Conservation (phyloP, 192 early-diverging fungal species). For the Phlyctochytrium arcticum region DNA sequence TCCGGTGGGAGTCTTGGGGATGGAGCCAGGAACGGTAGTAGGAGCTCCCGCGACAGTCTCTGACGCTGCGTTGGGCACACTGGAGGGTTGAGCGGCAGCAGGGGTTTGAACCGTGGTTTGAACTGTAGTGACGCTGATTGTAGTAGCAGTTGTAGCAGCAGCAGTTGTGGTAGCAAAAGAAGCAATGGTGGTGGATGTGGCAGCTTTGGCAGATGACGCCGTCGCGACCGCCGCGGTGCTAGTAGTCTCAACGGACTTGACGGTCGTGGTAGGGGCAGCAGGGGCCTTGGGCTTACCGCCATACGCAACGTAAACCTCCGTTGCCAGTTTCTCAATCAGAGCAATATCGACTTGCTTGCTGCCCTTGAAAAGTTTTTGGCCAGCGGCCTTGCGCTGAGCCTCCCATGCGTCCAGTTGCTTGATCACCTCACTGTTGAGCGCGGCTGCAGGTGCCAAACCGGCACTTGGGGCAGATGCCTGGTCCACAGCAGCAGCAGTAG, state of each 20-base stretch:
- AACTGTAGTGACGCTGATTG: not conserved
- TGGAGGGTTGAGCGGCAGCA: not conserved
- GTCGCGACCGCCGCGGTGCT: not conserved
- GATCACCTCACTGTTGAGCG: not conserved
- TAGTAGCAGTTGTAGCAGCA: not conserved
- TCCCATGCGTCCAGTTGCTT: not conserved
- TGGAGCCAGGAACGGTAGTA: not conserved
- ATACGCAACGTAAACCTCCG: too few relatives aligned
- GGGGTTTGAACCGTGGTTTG: not conserved
- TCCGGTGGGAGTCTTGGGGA: too few relatives aligned
- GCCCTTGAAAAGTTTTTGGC: not conserved
- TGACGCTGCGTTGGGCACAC: not conserved
- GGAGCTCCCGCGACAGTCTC: not conserved
- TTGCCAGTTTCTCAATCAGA: too few relatives aligned
- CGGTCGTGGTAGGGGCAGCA: not conserved
- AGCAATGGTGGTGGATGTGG: not conserved
- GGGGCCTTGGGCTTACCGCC: too few relatives aligned
- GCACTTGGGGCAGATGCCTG: too few relatives aligned
- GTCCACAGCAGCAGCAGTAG: not conserved
- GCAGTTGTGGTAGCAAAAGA: not conserved
- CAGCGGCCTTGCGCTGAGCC: not conserved
- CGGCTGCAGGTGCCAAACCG: too few relatives aligned
- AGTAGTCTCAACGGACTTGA: not conserved
- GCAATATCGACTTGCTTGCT: not conserved
- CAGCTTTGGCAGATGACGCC: not conserved